Base-by-base conservation (phyloP, 768 basidiomycete genomes). In the Pisolithus tinctorius region DNA sequence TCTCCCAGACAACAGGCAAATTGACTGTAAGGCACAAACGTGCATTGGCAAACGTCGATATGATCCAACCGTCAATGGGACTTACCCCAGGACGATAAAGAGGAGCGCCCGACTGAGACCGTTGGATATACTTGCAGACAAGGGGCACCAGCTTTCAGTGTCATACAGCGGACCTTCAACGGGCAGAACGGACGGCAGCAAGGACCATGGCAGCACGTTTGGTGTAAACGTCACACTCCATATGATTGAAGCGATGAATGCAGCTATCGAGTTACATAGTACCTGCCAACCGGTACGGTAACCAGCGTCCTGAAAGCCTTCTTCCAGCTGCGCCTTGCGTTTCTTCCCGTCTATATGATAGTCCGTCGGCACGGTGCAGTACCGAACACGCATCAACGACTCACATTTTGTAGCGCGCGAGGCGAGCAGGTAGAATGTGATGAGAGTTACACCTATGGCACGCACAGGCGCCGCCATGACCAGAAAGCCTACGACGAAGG, bases 1-100 rank as follows among this genome's bases (percentile, higher is more conserved):
- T 96, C 93, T 5, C 90, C 93, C 8, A 93, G 74, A 63, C 88
- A 92, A 66, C 88, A 93, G 3, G 84, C 84, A 65, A 92, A 90
- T 63, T 94, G 92, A 4, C 90, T 93, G 60, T 4, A 30, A 20
- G 20, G 20, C 20, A 20, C 20, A 20, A 20, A 20, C 20, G 31
- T 36, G 14, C 17, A 20, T 34, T 14, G 34, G 13, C 13, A 25
- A 43, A 34, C 10, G 10, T 41, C 20, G 43, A 49, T 61, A 2
- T 58, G 49, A 16, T 14, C 11, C 16, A 36, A n/a, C 44, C 25
- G 29, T 16, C 13, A 26, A 6, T 42, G 23, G 14, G 41, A 17
- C 41, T 42, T 42, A 42, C 41, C 41, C 41, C 11, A 42, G 41
- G 20, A 42, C 41, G 17, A 42, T 11, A 11, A 23, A 42, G 20